Evolutionary conservation across 2,329 filamentous ascomycete genomes (phyloP).

Genomic region (Phialophora expanda): DNA sequence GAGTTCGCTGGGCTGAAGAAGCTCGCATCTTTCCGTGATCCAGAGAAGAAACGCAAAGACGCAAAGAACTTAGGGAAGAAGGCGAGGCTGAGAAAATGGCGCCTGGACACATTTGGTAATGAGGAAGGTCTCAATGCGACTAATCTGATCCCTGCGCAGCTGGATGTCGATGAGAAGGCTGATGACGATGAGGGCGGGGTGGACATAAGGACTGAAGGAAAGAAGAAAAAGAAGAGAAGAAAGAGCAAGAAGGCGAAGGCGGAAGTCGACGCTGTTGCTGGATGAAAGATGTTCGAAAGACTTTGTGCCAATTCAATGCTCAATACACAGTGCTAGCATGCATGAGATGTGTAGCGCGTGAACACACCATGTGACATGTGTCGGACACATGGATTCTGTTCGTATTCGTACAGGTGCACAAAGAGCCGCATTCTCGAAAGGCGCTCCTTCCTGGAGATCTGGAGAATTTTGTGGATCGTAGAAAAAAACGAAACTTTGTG

Average conservation of each 20-base stretch:
- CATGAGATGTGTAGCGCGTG: neutral
- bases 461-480: conserved; percentile 16
- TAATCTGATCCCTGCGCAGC: conserved; percentile 30
- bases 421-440: conserved; percentile 4
- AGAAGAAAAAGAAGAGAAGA: conserved; percentile 54
- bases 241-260: conserved; percentile 46
- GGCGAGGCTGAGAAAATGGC: conserved; percentile 85
- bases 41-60: conserved; percentile 86
- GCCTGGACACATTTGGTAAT: conserved; percentile 68
- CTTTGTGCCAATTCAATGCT: neutral
- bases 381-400: neutral
- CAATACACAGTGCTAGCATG: neutral
- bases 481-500: neutral
- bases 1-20: conserved; percentile 94
- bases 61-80: conserved; percentile 92
- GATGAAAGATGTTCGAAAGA: conserved; percentile 10
- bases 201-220: conserved; percentile 51
- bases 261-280: conserved; percentile 14
- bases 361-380: neutral
- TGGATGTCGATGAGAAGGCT: conserved; percentile 35
- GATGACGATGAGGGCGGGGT: conserved; percentile 42
- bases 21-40: conserved; percentile 84
- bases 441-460: conserved; percentile 3
- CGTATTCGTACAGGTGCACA: conserved; percentile 1
- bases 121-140: conserved; percentile 54